Base-by-base conservation (phyloP, 129 eudicot species). In the Erigeron canadensis region DNA sequence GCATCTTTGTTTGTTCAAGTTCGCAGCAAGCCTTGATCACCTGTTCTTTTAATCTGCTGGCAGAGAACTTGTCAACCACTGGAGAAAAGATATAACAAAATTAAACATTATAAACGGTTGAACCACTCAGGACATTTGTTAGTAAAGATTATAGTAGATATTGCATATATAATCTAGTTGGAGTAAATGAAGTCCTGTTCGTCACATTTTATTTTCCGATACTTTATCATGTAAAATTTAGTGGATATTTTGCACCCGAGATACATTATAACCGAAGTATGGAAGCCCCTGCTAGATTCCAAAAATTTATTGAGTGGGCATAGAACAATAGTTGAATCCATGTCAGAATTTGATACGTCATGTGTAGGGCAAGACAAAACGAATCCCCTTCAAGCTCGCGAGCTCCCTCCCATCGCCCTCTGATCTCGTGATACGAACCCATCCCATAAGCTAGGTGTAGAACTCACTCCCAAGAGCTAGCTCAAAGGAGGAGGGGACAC, bases 31-130 rank as follows among this genome's bases (percentile, higher is more conserved):
- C 87, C 71, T 85, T 90, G 44, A 73, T 39, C 39, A 83, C 87
- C 51, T 81, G 83, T 60, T 80, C 79, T 46, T 81, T 86, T 50
- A 84, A 60, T 71, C 80, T 87, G 77, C 81, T 80, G 21, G 57
- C 48, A 11, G 88, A 69, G 8, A 81, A 75, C 66, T 80, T 83
- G 57, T 69, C 86, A 43, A 75, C 80, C 76, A 85, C 98, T 92
- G 80, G 28, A 83, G 34, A 28, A 28, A 70, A 61, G 54, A 81
- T 56, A 65, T 40, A 69, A 65, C n/a, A 5, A 56, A 22, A 44
- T 15, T 4, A 41, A 44, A 37, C 67, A 78, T 38, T 23, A 34
- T 18, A 19, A 74, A 41, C 43, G 65, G 16, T 4, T 0, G 12
- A 69, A 60, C 19, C 41, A 56, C 2, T 65, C 13, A 5, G 16